Evolutionary conservation across 805 yeast genomes (phyloP).

Genomic region (Suhomyces tanzawaensis): DNA sequence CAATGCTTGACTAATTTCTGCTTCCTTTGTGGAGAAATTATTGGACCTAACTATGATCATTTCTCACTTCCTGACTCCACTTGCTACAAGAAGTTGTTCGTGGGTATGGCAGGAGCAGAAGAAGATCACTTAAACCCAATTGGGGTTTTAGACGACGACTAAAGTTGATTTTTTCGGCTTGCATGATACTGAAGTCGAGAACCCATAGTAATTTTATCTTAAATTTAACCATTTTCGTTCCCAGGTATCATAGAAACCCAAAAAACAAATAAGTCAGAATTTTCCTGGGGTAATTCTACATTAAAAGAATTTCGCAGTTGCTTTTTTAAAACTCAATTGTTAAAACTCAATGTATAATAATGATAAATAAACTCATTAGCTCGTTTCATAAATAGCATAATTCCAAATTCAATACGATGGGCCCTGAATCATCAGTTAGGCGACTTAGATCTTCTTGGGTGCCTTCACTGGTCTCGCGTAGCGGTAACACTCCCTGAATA

Average conservation of each 20-base stretch:
- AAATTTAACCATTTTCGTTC: neutral
- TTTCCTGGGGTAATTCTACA: no score
- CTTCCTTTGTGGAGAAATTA: constrained; percentile 50
- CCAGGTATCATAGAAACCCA: no score
- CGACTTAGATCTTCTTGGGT: constrained; percentile 2
- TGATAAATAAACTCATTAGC: no score
- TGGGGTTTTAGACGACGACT: no score
- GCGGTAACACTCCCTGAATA: constrained; percentile 46
- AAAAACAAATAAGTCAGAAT: neutral
- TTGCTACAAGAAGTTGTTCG: constrained; percentile 52
- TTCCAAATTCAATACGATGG: neutral
- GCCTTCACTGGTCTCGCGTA: constrained; percentile 11
- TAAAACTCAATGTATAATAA: no score
- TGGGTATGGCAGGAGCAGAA: constrained; percentile 42
- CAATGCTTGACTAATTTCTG: constrained; percentile 51
- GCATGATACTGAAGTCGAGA: no score
- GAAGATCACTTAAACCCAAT: no score
- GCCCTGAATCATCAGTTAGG: no score
- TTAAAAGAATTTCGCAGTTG: no score
- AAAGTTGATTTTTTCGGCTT: no score
- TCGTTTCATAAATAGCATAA: neutral
- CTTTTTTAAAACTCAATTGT: no score
- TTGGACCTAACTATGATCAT: constrained; percentile 51
- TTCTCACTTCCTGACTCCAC: constrained; percentile 38
- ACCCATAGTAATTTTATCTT: no score